Conservation (phyloP, 192 early-diverging fungal species). For the Coemansia sp. region DNA sequence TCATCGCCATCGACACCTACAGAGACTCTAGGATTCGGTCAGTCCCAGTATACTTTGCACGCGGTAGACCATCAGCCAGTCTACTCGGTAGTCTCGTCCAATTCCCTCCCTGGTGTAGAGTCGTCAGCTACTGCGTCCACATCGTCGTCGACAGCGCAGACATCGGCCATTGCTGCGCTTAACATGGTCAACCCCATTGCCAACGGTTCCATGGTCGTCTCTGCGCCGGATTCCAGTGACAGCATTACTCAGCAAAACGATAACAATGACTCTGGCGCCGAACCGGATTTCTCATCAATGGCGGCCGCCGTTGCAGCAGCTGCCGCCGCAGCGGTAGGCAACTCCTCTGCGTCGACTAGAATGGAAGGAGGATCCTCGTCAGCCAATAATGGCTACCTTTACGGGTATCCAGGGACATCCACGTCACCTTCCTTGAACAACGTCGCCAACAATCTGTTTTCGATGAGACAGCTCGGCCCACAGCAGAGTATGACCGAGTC, state of each 20-base stretch:
- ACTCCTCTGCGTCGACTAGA: background rate
- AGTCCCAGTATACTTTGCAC: constrained; percentile 38
- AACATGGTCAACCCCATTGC: constrained; percentile 38
- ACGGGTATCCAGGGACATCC: constrained; percentile 6
- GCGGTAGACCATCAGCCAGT: constrained; percentile 16
- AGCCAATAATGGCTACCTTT: constrained; percentile 14
- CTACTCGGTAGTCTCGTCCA: constrained; percentile 27
- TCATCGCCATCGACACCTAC: constrained; percentile 41
- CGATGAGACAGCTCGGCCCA: constrained; percentile 26
- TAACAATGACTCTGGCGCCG: background rate
- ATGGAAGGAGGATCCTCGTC: background rate
- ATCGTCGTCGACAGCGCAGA: background rate
- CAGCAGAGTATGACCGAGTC: background rate
- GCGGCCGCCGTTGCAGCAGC: constrained; percentile 6
- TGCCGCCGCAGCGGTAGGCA: background rate
- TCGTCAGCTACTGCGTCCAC: background rate
- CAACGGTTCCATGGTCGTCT: background rate
- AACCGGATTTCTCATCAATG: background rate
- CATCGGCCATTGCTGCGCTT: constrained; percentile 30
- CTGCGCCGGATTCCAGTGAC: background rate
- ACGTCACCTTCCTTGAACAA: constrained; percentile 47
- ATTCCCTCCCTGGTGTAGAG: background rate
- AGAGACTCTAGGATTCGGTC: constrained; percentile 12
- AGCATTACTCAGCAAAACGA: background rate
- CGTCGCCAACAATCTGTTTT: constrained; percentile 48